Conservation (phyloP, 2,329 filamentous ascomycete genomes). For the Epichloe festucae region DNA sequence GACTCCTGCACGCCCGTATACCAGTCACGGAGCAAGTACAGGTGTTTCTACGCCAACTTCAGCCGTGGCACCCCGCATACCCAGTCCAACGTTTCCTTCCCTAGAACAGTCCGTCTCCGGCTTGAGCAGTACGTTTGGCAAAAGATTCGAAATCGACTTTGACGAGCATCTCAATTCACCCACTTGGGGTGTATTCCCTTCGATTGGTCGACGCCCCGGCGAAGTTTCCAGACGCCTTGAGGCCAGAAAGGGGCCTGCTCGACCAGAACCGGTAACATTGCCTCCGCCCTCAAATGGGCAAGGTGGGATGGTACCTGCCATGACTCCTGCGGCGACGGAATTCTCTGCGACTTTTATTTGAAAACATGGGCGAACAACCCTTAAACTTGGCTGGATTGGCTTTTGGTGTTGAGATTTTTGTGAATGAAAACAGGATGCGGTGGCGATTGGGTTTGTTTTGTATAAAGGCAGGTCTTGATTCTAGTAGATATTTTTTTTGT, state of each 20-base stretch:
- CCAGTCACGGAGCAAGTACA: constrained; percentile 1
- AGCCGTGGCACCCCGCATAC: constrained; percentile 18
- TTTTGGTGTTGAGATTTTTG: no score
- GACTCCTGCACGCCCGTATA: constrained; percentile 11
- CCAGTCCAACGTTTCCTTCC: constrained; percentile 24
- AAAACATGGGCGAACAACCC: background rate
- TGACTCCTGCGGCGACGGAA: background rate
- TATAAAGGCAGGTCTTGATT: background rate
- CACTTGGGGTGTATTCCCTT: background rate
- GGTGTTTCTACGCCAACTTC: constrained; percentile 17
- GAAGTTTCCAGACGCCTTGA: constrained; percentile 15
- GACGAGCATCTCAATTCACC: constrained; percentile 1
- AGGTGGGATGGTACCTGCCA: background rate
- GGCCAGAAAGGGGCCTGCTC: constrained; percentile 20
- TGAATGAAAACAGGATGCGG: no score
- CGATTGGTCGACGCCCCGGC: constrained; percentile 3
- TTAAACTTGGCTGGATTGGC: no score
- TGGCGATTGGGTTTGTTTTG: background rate
- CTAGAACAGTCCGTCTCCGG: constrained; percentile 21
- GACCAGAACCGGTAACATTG: constrained; percentile 18
- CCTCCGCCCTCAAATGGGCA: constrained; percentile 11
- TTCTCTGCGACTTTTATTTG: background rate
- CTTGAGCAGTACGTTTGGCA: constrained; percentile 19
- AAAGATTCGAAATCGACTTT: constrained; percentile 17
- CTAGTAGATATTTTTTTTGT: background rate